Evolutionary conservation across 495 filamentous ascomycete species (phyloP).

Genomic region (Parathielavia hyrcaniae): DNA sequence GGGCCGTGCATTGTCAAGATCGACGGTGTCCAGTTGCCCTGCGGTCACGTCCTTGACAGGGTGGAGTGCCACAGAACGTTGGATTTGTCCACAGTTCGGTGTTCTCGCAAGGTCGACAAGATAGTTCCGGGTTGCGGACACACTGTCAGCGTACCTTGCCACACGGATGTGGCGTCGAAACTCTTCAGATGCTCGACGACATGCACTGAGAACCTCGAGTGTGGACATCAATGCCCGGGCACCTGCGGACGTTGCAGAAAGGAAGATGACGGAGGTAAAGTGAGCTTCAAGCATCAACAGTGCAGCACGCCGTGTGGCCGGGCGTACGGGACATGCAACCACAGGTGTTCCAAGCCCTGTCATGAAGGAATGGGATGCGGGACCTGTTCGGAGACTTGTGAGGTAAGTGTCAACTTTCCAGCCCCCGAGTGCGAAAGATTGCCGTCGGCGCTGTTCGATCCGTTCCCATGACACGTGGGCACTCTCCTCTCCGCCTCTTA

Average conservation of each 20-base stretch:
- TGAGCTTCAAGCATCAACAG: constrained; percentile 38
- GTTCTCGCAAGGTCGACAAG: constrained; percentile 36
- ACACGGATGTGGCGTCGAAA: constrained; percentile 33
- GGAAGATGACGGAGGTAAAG: constrained; percentile 20
- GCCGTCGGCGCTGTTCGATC: too few species aligned
- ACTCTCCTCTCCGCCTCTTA: too few species aligned
- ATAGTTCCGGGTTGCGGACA: constrained; percentile 52
- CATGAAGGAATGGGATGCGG: constrained; percentile 42
- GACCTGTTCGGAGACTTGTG: constrained; percentile 51
- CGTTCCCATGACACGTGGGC: too few species aligned
- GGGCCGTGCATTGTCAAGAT: constrained; percentile 16
- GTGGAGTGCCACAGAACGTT: constrained; percentile 47
- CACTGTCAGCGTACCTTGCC: constrained; percentile 45
- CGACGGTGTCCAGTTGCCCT: constrained; percentile 43
- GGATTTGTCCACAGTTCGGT: constrained; percentile 23
- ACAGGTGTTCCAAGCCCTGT: constrained; percentile 37
- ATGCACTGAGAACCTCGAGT: constrained; percentile 47
- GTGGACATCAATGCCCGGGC: constrained; percentile 56
- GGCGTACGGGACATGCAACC: constrained; percentile 51
- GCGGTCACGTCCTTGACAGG: constrained; percentile 48
- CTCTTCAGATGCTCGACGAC: constrained; percentile 41
- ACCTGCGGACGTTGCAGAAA: constrained; percentile 48
- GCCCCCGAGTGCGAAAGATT: too few species aligned
- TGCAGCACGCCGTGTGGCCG: constrained; percentile 52
- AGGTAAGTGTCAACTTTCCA: too few species aligned